Conservation (phyloP, 1,284 basidiomycete genomes). For the Pyrrhoderma noxium region DNA sequence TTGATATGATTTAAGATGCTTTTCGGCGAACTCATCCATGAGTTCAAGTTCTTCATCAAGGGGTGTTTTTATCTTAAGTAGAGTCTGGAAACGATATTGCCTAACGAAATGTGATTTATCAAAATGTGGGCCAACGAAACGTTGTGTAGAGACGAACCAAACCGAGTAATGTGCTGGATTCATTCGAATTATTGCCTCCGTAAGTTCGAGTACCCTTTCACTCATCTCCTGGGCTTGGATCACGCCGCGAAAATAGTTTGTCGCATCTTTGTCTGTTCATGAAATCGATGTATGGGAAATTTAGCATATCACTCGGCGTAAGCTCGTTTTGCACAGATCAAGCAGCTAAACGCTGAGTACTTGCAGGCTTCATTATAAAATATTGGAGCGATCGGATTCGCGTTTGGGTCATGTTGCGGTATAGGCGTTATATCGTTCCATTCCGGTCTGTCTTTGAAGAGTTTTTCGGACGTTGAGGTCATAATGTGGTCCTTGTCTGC, state of each 20-base stretch:
- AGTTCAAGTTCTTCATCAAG: slow-evolving; percentile 70
- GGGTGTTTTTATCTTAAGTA: slow-evolving; percentile 58
- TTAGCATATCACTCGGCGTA: slow-evolving; percentile 5
- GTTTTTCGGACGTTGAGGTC: slow-evolving; percentile 8
- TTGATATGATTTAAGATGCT: slow-evolving; percentile 89
- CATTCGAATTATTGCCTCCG: slow-evolving; percentile 76
- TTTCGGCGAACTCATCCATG: slow-evolving; percentile 79
- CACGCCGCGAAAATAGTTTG: slow-evolving; percentile 85
- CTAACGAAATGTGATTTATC: too few relatives aligned
- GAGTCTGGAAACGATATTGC: slow-evolving; percentile 88
- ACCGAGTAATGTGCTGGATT: slow-evolving; percentile 94
- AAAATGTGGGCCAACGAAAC: slow-evolving; percentile 20
- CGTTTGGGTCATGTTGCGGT: slow-evolving; percentile 68
- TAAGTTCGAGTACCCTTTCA: slow-evolving; percentile 74
- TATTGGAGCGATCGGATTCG: slow-evolving; percentile 79
- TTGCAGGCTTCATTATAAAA: slow-evolving; percentile 82
- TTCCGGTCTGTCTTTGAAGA: slow-evolving; percentile 59
- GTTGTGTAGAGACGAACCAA: too few relatives aligned
- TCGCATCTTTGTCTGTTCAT: slow-evolving; percentile 78
- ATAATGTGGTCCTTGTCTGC: neutral
- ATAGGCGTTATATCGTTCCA: slow-evolving; percentile 79
- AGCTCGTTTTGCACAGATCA: slow-evolving; percentile 11
- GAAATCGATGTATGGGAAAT: too few relatives aligned
- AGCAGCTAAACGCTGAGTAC: slow-evolving; percentile 28
- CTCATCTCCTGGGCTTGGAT: slow-evolving; percentile 71